Evolutionary conservation across 495 filamentous ascomycete genomes (phyloP).

Genomic region (Penicillium crystallinum): DNA sequence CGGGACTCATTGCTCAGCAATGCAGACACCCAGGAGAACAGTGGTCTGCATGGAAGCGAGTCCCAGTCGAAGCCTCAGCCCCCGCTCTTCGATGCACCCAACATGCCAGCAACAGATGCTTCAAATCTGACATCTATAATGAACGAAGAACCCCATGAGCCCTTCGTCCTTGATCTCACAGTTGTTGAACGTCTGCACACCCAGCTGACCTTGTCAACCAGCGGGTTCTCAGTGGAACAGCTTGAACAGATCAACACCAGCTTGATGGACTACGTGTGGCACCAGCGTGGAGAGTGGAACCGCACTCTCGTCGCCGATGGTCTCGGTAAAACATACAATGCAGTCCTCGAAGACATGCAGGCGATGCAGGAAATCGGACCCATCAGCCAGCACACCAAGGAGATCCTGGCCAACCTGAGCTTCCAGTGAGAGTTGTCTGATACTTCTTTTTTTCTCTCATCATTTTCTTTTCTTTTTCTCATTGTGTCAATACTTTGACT

Average conservation of each 20-base stretch:
- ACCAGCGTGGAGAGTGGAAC: constrained; percentile 70
- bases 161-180: constrained; percentile 52
- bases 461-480: constrained; percentile 7
- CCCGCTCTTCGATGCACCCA: constrained; percentile 40
- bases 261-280: constrained; percentile 87
- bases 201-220: constrained; percentile 57
- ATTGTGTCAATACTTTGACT: constrained; percentile 8
- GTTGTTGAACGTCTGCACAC: constrained; percentile 52
- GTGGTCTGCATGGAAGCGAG: constrained; percentile 32
- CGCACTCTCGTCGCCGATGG: constrained; percentile 60
- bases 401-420: constrained; percentile 25
- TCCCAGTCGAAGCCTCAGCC: constrained; percentile 41
- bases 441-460: neutral
- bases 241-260: constrained; percentile 88
- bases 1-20: constrained; percentile 15
- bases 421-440: constrained; percentile 12
- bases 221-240: constrained; percentile 85
- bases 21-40: constrained; percentile 28
- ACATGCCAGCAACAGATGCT: constrained; percentile 21
- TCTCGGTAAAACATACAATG: constrained; percentile 67
- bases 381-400: constrained; percentile 38
- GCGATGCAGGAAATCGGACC: constrained; percentile 53
- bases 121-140: constrained; percentile 40
- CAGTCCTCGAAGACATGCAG: constrained; percentile 75
- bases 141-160: constrained; percentile 37